phyloP scores from a whole-genome alignment of 345 rosid species.

The Euphorbia tirucalli region DNA sequence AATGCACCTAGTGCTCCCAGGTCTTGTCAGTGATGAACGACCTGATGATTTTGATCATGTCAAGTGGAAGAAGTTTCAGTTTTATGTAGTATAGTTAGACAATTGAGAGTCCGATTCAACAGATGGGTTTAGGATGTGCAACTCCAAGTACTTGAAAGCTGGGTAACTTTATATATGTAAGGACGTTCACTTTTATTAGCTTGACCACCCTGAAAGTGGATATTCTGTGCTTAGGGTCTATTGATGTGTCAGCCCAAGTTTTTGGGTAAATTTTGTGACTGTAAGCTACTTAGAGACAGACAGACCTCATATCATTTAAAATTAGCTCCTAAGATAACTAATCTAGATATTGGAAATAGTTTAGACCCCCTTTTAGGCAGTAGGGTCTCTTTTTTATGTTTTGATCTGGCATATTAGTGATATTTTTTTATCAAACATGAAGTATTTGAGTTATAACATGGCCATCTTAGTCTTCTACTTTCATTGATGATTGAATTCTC shows the following conservation, averaged over 20 bases:
- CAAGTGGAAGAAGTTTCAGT: not conserved
- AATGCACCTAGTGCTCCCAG: constrained; percentile 4
- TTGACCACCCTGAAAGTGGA: not conserved
- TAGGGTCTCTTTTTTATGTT: not conserved
- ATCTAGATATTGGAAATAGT: not conserved
- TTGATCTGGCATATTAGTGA: not conserved
- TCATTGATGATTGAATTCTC: not conserved
- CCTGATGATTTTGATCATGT: constrained; percentile 4
- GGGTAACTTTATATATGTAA: not conserved
- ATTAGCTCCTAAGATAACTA: not conserved
- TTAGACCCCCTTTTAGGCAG: too few relatives aligned
- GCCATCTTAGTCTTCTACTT: not conserved
- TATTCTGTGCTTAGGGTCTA: not conserved
- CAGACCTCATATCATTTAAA: not conserved
- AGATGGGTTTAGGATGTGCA: not conserved
- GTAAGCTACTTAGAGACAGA: not conserved
- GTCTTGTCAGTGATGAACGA: constrained; percentile 2
- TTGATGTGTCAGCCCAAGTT: not conserved
- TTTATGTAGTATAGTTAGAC: not conserved
- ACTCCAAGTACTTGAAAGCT: not conserved
- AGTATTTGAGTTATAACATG: too few relatives aligned
- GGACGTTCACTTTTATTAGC: not conserved
- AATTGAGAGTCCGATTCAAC: not conserved
- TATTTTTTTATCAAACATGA: too few relatives aligned
- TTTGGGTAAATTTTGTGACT: not conserved